Evolutionary conservation across 352 stramenopile genomes (phyloP).

Genomic region (Phytophthora foliorum): DNA sequence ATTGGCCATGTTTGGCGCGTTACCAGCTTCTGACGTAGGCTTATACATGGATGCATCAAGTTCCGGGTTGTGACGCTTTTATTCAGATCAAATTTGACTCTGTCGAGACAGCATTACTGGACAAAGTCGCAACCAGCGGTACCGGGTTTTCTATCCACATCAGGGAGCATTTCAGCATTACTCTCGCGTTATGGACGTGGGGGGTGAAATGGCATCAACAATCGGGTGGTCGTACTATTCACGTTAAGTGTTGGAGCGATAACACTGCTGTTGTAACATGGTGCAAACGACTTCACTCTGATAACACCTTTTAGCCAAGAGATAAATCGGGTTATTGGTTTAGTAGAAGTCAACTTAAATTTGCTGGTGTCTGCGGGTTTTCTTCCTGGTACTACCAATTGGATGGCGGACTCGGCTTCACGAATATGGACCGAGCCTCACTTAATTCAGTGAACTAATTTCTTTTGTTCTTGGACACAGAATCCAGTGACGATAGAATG

Average conservation of each 20-base stretch:
- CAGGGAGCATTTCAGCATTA: slow-evolving; percentile 39
- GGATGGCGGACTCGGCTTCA: slow-evolving; percentile 36
- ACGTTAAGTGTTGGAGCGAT: slow-evolving; percentile 31
- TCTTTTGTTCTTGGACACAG: slow-evolving; percentile 3
- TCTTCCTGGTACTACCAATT: slow-evolving; percentile 16
- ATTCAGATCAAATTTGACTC: slow-evolving; percentile 20
- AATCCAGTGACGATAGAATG: not conserved
- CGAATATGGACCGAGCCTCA: slow-evolving; percentile 22
- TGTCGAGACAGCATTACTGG: not conserved
- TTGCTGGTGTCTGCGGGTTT: slow-evolving; percentile 29
- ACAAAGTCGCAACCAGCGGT: not conserved
- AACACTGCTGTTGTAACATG: slow-evolving; percentile 10
- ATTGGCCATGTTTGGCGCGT: slow-evolving; percentile 5
- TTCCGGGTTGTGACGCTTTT: slow-evolving; percentile 1
- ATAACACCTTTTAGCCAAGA: slow-evolving; percentile 30
- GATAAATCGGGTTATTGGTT: slow-evolving; percentile 38
- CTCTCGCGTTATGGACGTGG: slow-evolving; percentile 29
- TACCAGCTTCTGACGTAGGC: slow-evolving; percentile 3
- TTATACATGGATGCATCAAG: slow-evolving; percentile 30
- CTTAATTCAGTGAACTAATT: slow-evolving; percentile 4
- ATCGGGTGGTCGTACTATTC: not conserved
- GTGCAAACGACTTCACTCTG: slow-evolving; percentile 24
- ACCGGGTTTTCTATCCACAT: slow-evolving; percentile 45
- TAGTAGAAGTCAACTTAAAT: slow-evolving; percentile 17
- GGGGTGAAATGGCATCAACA: not conserved